These are phyloP conservation scores for Solanum virginianum DNA, from an alignment of 257 asterid genomes.

Conservation along the genomic window DNA sequence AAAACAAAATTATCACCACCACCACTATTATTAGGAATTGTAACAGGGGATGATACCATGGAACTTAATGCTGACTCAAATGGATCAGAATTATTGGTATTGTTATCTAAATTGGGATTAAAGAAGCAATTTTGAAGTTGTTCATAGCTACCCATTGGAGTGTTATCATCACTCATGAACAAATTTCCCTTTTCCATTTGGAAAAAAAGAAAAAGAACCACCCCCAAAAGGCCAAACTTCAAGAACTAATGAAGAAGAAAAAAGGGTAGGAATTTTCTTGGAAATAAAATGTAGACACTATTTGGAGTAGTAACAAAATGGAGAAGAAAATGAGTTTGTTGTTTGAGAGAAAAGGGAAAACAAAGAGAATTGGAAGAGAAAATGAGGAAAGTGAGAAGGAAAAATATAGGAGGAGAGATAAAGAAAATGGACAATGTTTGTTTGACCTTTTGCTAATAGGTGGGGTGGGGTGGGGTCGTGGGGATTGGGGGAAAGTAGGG, in stretches of 20 bases:
- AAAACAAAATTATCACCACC: constrained; percentile 37
- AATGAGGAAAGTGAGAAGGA: not conserved
- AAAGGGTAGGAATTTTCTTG: not conserved
- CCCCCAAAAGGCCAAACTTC: not conserved
- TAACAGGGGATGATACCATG: constrained; percentile 75
- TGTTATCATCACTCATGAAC: constrained; percentile 9
- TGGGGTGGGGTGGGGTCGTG: not conserved
- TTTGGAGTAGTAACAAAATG: not conserved
- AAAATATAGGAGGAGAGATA: constrained; percentile 19
- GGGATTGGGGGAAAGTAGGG: not conserved
- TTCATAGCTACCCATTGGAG: not conserved
- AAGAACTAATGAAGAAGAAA: not conserved
- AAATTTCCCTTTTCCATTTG: constrained; percentile 30
- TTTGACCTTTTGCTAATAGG: constrained; percentile 30
- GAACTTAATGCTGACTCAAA: constrained; percentile 86
- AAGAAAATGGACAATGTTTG: constrained; percentile 21
- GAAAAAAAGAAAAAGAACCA: not conserved
- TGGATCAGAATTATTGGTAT: constrained; percentile 47
- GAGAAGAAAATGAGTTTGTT: constrained; percentile 5
- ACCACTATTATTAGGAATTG: not conserved
- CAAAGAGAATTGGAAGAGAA: not conserved
- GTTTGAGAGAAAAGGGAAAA: not conserved
- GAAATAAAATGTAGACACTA: not conserved
- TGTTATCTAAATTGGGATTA: constrained; percentile 48
- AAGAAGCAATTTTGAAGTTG: constrained; percentile 18